These are phyloP conservation scores for Fraxinus cuspidata DNA, from an alignment of 257 asterid species.

Conservation along the genomic window DNA sequence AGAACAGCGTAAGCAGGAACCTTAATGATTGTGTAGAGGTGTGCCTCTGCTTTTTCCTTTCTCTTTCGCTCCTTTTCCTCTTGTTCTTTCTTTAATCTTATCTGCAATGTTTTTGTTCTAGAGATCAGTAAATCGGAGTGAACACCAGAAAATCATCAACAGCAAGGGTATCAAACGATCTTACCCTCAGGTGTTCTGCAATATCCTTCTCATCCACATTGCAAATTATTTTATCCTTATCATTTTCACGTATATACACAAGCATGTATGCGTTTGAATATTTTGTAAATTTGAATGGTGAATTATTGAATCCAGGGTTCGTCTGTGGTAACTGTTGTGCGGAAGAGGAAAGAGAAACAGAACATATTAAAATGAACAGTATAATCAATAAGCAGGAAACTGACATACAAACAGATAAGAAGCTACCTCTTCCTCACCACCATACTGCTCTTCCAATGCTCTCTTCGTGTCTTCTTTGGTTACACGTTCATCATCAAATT, in stretches of 20 bases:
- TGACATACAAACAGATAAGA: slow-evolving; percentile 6
- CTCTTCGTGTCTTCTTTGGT: slow-evolving; percentile 48
- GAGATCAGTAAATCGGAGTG: slow-evolving; percentile 11
- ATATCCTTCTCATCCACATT: slow-evolving; percentile 83
- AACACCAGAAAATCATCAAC: slow-evolving; percentile 21
- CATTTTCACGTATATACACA: slow-evolving; percentile 82
- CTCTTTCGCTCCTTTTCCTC: slow-evolving; percentile 81
- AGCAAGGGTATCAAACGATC: slow-evolving; percentile 18
- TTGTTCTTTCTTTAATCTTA: slow-evolving; percentile 75
- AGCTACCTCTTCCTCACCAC: slow-evolving; percentile 58
- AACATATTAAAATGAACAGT: slow-evolving; percentile 20
- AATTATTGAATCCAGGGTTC: slow-evolving; percentile 74
- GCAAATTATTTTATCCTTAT: slow-evolving; percentile 74
- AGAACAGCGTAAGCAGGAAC: slow-evolving; percentile 32
- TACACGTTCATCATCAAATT: slow-evolving; percentile 56
- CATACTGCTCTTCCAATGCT: slow-evolving; percentile 55
- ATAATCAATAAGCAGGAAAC: slow-evolving; percentile 1
- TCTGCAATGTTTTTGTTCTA: slow-evolving; percentile 37
- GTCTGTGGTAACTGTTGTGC: slow-evolving; percentile 64
- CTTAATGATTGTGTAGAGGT: slow-evolving; percentile 82
- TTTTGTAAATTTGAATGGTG: slow-evolving; percentile 81
- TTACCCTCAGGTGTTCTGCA: slow-evolving; percentile 83
- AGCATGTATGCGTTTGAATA: slow-evolving; percentile 87
- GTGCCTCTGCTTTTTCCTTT: slow-evolving; percentile 80
- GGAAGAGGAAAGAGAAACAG: slow-evolving; percentile 19